Evolutionary conservation across 2,329 filamentous ascomycete species (phyloP), one percentile per base, ranked within the genome.

Genomic region (Chaetomium sp.): DNA sequence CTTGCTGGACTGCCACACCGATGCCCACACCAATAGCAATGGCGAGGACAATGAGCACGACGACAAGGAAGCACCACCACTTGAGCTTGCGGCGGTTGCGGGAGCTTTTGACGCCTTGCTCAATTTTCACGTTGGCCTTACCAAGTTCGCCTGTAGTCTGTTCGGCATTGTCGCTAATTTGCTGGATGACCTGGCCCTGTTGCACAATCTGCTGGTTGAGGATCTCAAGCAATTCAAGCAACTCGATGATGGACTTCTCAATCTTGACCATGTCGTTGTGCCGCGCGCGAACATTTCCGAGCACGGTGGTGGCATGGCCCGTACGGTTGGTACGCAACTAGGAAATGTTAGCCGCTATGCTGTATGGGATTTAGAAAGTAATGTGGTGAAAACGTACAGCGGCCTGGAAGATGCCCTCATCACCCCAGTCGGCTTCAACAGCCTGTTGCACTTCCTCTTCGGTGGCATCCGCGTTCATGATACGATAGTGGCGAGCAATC

Each of bases 221-320:
- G 66, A 91, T 84, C 62, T 85, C 76, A 75, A 90, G 91, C 64
- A 92, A 79, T 48, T 79, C 69, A 33, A 82, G 79, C 43, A 92
- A 79, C 69, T 92, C 86, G 38, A 76, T 74, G 61, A 92, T 79
- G 5, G 87, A 90, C 68, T 81, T 78, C 71, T 92, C 88, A 64
- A 94, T 92, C 70, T 82, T 83, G 73, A 89, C 82, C 61, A 92
- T 85, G 72, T 92, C 89, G 68, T 88, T 89, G 76, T 92, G 89
- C 54, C 89, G 87, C 40, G 87, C 88, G 62, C 87, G 86, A 41
- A 92, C 89, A 60, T 87, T 86, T 61, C 87, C 87, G 49, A 92
- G 82, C 6, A 90, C 83, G 12, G 85, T 84, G 50, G 79, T 81
- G 43, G 87, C 88, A 67, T 89, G 86, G 54, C 85, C 86, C 45